Evolutionary conservation across 805 yeast species (phyloP), one percentile per base, ranked within the genome.

Genomic region (Yarrowia alimentaria): DNA sequence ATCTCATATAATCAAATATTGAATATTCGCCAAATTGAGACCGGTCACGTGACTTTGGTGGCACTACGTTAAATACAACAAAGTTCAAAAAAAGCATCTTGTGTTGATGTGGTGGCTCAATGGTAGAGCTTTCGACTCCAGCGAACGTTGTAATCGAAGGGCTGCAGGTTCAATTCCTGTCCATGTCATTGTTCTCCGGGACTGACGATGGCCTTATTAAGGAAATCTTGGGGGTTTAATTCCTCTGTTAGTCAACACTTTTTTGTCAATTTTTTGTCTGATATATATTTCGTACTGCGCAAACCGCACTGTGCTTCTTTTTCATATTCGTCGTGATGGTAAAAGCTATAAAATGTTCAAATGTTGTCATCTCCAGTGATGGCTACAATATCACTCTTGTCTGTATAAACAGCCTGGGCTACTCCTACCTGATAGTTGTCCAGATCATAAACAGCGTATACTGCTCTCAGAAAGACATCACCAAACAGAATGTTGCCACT

Each of bases 141-240:
- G 77, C 18, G 7, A 9, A 6, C 4, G 62, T 60, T 71, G 77
- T 70, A 67, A 79, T 79, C 86, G 80, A 78, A 80, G 79, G 86
- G 86, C 77, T 80, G 86, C 85, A 80, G 85, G 86, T 80, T 80
- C 86, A 77, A 80, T 78, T 80, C 86, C 85, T 80, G 86, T 80
- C 83, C 82, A 40, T 37, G 43, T 37, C 43, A 37, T 29, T 35
- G 30, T 16, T 37, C 33, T 30, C 17, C 20, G 20, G 20, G 33
- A 37, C 14, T 37, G 43, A 37, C 43, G 14, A n/a, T 37, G 43
- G 43, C 37, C 37, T 32, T n/a, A 19, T 19, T 19, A 32, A 37
- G 43, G 43, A 37, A 37, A 37, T 12, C 14, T 17, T 17, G 30
- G 16, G 3, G 43, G 43, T 37, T 37, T 12, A n/a, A 37, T 24